Percentiles rank a stretch among this genome's conserved stretches.
These are phyloP conservation scores for Hanseniaspora meyeri DNA, from an alignment of 805 yeast genomes.

Conservation along the genomic window DNA sequence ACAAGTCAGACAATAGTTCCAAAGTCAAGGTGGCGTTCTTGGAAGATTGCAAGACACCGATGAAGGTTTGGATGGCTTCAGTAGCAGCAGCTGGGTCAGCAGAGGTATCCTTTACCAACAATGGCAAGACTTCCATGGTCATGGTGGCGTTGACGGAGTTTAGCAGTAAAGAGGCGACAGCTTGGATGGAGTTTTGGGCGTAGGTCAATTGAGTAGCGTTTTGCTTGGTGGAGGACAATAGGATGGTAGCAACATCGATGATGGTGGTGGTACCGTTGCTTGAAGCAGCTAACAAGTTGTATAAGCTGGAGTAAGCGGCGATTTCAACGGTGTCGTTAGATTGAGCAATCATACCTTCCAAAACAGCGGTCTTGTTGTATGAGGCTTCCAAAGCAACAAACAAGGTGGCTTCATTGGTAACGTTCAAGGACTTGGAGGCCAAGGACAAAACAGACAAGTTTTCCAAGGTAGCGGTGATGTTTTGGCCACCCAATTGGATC, in stretches of 20 bases:
- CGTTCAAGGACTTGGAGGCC: constrained; percentile 6
- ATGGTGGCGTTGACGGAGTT: constrained; percentile 19
- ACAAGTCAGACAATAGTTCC: constrained; percentile 15
- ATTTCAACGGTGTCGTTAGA: constrained; percentile 15
- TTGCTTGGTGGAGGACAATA: constrained; percentile 19
- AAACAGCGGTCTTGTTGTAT: constrained; percentile 17
- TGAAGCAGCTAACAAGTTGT: constrained; percentile 4
- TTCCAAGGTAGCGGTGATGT: constrained; percentile 6
- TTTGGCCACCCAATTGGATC: constrained; percentile 1
- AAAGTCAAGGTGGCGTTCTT: constrained; percentile 20
- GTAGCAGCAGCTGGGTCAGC: constrained; percentile 23
- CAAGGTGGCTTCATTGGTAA: constrained; percentile 5
- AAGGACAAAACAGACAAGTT: constrained; percentile 5
- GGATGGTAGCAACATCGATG: constrained; percentile 19
- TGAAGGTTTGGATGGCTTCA: constrained; percentile 20
- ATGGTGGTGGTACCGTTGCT: constrained; percentile 21
- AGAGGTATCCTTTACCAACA: constrained; percentile 16
- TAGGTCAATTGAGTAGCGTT: constrained; percentile 15
- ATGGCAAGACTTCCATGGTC: constrained; percentile 18
- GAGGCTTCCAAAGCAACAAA: constrained; percentile 13
- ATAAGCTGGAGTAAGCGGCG: constrained; percentile 10
- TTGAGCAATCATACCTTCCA: constrained; percentile 19
- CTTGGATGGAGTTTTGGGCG: constrained; percentile 20
- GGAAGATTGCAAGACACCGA: constrained; percentile 15
- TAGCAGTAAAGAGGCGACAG: constrained; percentile 20